A percentile compares a stretch with the other conserved stretches of the same genome.
These are phyloP conservation scores for Parastagonospora nodorum DNA, from an alignment of 2,329 filamentous ascomycete species.

Conservation along the genomic window DNA sequence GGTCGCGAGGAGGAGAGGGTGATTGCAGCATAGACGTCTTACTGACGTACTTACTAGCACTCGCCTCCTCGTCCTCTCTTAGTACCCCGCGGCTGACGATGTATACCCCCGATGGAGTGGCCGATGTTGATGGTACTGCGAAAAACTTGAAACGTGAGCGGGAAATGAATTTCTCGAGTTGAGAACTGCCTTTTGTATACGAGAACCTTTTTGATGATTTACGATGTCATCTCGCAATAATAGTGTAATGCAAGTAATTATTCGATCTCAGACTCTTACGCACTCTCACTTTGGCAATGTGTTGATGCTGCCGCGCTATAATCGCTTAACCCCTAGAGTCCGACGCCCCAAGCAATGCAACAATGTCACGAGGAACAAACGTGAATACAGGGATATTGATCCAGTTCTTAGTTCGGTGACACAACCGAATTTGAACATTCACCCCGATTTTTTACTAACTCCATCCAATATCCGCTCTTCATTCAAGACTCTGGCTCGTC, in stretches of 20 bases:
- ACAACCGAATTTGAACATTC: too few relatives aligned
- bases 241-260: slow-evolving; percentile 16
- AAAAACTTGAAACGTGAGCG: slow-evolving; percentile 6
- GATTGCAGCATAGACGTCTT: slow-evolving; percentile 34
- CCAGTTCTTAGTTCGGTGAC: too few relatives aligned
- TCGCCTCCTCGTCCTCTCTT: slow-evolving; percentile 27
- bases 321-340: too few relatives aligned
- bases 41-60: slow-evolving; percentile 26
- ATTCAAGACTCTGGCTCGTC: slow-evolving; percentile 12
- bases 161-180: slow-evolving; percentile 13
- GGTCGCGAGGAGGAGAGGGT: slow-evolving; percentile 55
- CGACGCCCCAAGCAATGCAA: too few relatives aligned
- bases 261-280: background rate
- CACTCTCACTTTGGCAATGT: slow-evolving; percentile 6
- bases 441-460: too few relatives aligned
- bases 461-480: background rate
- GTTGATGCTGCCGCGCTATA: background rate
- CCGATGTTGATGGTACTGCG: slow-evolving; percentile 20
- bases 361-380: too few relatives aligned
- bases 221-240: slow-evolving; percentile 11
- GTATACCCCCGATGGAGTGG: slow-evolving; percentile 42
- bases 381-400: too few relatives aligned
- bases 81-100: slow-evolving; percentile 30
- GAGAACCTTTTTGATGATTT: slow-evolving; percentile 12
- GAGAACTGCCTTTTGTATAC: slow-evolving; percentile 10